These are phyloP conservation scores for Cercospora sp. DNA, from an alignment of 2,329 filamentous ascomycete genomes.

Conservation along the genomic window DNA sequence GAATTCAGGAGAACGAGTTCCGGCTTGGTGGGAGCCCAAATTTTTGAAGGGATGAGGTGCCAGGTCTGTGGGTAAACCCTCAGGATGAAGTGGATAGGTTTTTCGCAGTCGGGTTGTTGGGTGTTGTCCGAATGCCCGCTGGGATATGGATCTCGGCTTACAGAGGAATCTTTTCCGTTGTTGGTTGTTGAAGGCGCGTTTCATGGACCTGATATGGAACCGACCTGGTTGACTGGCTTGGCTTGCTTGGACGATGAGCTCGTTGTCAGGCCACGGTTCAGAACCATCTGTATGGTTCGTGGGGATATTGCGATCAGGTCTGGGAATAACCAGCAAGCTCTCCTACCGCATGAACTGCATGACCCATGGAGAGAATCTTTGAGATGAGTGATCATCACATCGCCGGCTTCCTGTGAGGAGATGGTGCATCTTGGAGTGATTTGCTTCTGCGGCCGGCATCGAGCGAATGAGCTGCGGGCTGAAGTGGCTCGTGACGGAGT, in stretches of 20 bases:
- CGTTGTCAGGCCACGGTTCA: background rate
- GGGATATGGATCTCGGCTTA: background rate
- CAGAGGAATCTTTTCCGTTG: background rate
- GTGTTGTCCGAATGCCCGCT: background rate
- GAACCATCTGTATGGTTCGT: background rate
- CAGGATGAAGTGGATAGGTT: constrained; percentile 31
- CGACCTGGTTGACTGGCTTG: background rate
- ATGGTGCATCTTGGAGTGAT: background rate
- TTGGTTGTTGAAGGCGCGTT: background rate
- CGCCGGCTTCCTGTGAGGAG: background rate
- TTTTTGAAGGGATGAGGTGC: background rate
- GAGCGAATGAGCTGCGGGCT: background rate
- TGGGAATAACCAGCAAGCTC: background rate
- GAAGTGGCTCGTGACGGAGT: background rate
- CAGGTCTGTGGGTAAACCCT: background rate
- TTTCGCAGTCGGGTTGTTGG: background rate
- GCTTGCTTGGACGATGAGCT: background rate
- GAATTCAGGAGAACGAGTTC: background rate
- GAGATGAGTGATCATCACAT: background rate
- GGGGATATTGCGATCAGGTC: background rate
- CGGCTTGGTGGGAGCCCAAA: background rate
- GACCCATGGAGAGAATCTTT: background rate
- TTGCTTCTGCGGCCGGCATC: background rate
- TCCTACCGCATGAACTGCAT: background rate
- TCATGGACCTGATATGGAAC: background rate